Conservation (phyloP, 2,329 filamentous ascomycete genomes). For the Parastagonospora avenae region DNA sequence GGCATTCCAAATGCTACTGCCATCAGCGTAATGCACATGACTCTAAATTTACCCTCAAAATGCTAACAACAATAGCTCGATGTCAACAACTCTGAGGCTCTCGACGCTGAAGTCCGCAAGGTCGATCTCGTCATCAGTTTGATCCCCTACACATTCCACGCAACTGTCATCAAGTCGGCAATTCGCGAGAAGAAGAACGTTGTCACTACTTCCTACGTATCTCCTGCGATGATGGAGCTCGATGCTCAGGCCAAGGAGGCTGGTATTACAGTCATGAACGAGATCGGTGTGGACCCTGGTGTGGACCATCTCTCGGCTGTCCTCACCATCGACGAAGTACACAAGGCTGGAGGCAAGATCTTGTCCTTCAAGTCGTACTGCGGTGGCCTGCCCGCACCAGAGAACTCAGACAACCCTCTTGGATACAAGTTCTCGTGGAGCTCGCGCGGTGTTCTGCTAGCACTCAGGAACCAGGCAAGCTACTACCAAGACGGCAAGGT, state of each 20-base stretch:
- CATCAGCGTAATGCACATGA: constrained; percentile 55
- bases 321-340: constrained; percentile 87
- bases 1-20: constrained; percentile 73
- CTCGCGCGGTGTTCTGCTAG: constrained; percentile 83
- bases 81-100: constrained; percentile 74
- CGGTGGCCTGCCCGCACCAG: constrained; percentile 56
- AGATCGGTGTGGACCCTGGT: constrained; percentile 67
- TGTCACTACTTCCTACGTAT: constrained; percentile 93
- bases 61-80: constrained; percentile 66
- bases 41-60: not conserved
- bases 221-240: constrained; percentile 88
- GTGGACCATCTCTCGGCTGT: constrained; percentile 81
- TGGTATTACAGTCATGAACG: constrained; percentile 96
- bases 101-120: constrained; percentile 81
- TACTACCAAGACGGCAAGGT: constrained; percentile 81
- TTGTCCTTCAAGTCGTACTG: constrained; percentile 82
- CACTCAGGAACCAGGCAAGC: constrained; percentile 82
- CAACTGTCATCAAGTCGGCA: constrained; percentile 86
- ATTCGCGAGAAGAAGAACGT: constrained; percentile 95
- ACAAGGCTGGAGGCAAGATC: constrained; percentile 85
- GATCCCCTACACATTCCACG: constrained; percentile 75
- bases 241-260: constrained; percentile 83
- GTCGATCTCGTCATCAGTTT: constrained; percentile 73
- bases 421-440: constrained; percentile 88
- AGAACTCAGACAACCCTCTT: constrained; percentile 83